A percentile compares a stretch with the other conserved stretches of the same genome.
phyloP scores from a whole-genome alignment of 1,284 basidiomycete species.

The Vanrija pseudolonga region DNA sequence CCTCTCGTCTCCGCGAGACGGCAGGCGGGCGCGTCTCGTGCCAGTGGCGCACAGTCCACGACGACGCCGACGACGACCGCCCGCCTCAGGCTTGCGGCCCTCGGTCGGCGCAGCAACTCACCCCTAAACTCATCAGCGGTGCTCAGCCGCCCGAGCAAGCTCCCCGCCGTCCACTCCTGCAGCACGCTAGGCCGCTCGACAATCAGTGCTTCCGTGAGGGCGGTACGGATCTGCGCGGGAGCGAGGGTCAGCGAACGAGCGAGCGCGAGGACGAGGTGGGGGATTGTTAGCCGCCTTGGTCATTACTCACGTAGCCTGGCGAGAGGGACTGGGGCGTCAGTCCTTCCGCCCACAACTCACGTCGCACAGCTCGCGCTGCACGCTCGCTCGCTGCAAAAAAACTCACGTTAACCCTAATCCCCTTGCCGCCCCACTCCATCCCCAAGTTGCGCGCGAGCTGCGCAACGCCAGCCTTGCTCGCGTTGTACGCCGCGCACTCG shows the following conservation, averaged over 20 bases:
- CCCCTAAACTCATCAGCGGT: constrained; percentile 21
- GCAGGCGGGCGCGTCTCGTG: too few species aligned
- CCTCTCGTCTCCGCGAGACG: too few species aligned
- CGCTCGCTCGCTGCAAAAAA: too few species aligned
- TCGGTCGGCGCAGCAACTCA: too few species aligned
- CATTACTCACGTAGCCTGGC: constrained; percentile 3
- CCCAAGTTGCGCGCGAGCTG: constrained; percentile 82
- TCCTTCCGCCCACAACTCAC: too few species aligned
- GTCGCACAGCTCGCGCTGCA: too few species aligned
- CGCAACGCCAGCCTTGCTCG: constrained; percentile 73
- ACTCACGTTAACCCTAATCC: constrained; percentile 58
- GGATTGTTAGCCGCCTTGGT: too few species aligned
- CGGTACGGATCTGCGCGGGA: constrained; percentile 56
- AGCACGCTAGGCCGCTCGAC: constrained; percentile 15
- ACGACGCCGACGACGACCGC: too few species aligned
- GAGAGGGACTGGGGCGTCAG: constrained; percentile 1
- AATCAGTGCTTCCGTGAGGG: constrained; percentile 24
- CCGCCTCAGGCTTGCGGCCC: too few species aligned
- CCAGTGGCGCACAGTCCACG: too few species aligned
- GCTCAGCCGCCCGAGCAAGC: constrained; percentile 11
- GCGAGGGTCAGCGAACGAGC: too few species aligned
- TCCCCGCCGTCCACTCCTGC: constrained; percentile 17
- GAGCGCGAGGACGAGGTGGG: constrained; percentile 52
- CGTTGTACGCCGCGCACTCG: constrained; percentile 47
- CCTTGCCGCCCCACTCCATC: constrained; percentile 67